Base-by-base conservation (phyloP, 2,329 filamentous ascomycete genomes). In the Zymoseptoria brevis region DNA sequence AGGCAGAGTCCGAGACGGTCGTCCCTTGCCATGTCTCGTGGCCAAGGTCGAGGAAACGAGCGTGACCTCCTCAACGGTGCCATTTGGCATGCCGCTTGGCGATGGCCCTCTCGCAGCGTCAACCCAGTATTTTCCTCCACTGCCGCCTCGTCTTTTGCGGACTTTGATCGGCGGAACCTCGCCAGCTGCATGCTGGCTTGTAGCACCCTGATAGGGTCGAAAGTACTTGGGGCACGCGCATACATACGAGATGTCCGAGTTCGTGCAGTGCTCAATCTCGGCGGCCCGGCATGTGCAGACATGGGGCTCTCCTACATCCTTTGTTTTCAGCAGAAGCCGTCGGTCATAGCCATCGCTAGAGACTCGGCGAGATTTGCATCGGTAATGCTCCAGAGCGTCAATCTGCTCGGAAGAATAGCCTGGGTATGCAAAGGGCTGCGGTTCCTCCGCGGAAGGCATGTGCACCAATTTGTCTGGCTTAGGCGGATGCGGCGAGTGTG, bases 401-500 rank as follows among this genome's bases (percentile, higher is more conserved):
- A 72, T 69, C 56, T 72, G 66, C 53, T 66, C 64, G 13, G 65
- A 54, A n/a, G 65, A 64, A 26, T 67, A 65, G 3, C 69, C 71
- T 22, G 67, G 69, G 54, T 70, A 69, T 6, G 56, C 53, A 52
- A 68, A 73, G 19, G 71, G 71, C 54, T 72, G 71, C 41, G 70
- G 71, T 53, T 73, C 69, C 16, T 60, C 61, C 26, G 71, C 71
- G 4, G 69, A 69, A n/a, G 71, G 71, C 71, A 73, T 73, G 51
- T 68, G 63, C 8, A 72, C 60, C 8, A 73, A 60, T 55, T 72
- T 70, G 13, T 62, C 61, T 54, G 72, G 70, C 19, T 67, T n/a
- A 57, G 9, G 13, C n/a, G 51, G 51, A 13, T 45, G 35, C 35
- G 35, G 35, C 35, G 35, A 45, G 35, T 45, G 35, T 45, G 35